Percentiles rank a stretch among this genome's conserved stretches.
These are phyloP conservation scores for Cryphonectria nitschkei DNA, from an alignment of 2,329 filamentous ascomycete species.

Conservation along the genomic window DNA sequence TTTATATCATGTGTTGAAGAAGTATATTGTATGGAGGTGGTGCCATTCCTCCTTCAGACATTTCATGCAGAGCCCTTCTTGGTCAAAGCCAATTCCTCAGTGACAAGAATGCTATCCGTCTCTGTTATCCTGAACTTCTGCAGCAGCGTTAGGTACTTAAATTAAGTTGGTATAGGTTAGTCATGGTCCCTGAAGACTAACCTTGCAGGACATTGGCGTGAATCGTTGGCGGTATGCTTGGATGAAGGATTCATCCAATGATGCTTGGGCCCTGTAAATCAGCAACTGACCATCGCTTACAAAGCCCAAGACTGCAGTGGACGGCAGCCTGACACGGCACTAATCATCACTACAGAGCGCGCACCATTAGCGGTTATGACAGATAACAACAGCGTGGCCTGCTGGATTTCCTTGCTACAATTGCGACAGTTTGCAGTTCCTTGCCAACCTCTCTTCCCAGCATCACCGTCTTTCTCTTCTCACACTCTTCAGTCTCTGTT, in stretches of 20 bases:
- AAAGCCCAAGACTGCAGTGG: background rate
- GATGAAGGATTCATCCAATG: background rate
- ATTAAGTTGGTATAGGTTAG: no score
- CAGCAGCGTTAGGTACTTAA: no score
- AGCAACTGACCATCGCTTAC: background rate
- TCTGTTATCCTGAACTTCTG: no score
- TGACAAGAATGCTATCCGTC: no score
- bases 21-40: no score
- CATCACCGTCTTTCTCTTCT: background rate
- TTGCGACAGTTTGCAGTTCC: background rate
- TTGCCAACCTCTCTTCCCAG: background rate
- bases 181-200: no score
- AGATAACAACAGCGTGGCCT: background rate
- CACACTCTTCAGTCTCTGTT: background rate
- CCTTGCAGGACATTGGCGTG: no score
- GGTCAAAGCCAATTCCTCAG: no score
- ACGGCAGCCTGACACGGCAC: background rate
- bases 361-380: background rate
- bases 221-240: background rate
- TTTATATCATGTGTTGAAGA: no score
- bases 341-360: background rate
- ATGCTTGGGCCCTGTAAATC: background rate
- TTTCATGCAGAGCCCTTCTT: no score
- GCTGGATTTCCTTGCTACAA: background rate
- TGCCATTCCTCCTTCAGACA: no score